A percentile compares a stretch with the other conserved stretches of the same genome.
Conservation (phyloP, 176 grass and related monocot genomes). For the Phragmites australis region DNA sequence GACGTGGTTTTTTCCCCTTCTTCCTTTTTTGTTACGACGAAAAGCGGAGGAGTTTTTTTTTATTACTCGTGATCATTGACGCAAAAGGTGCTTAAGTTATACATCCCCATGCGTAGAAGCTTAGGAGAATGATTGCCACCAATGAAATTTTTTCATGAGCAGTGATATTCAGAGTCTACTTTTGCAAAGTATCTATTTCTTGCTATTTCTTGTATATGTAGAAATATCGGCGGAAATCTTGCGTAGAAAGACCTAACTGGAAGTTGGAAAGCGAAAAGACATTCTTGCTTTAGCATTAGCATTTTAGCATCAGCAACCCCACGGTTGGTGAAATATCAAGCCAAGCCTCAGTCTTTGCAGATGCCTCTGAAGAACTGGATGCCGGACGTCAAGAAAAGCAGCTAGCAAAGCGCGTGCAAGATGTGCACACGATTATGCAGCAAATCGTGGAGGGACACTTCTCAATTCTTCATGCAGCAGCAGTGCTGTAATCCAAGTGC, state of each 20-base stretch:
- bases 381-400: conserved; percentile 38
- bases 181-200: not conserved
- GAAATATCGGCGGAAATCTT: not conserved
- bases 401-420: not conserved
- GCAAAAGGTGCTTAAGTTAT: not conserved
- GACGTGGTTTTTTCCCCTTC: not conserved
- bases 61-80: not conserved
- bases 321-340: conserved; percentile 39
- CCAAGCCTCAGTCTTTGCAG: conserved; percentile 10
- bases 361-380: conserved; percentile 48
- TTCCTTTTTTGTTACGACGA: not conserved
- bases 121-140: not conserved
- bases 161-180: not conserved
- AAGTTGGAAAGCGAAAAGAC: conserved; percentile 1
- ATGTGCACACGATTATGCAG: conserved; percentile 24
- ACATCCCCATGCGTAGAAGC: not conserved
- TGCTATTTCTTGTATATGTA: not conserved
- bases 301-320: not conserved
- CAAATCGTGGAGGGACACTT: not conserved
- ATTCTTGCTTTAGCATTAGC: conserved; percentile 25
- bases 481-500: not conserved
- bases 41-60: not conserved
- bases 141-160: not conserved
- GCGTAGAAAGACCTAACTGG: not conserved
- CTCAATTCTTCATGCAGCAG: not conserved